Evolutionary conservation across 345 rosid genomes (phyloP), one percentile per base, ranked within the genome.

Genomic region (Adansonia digitata): DNA sequence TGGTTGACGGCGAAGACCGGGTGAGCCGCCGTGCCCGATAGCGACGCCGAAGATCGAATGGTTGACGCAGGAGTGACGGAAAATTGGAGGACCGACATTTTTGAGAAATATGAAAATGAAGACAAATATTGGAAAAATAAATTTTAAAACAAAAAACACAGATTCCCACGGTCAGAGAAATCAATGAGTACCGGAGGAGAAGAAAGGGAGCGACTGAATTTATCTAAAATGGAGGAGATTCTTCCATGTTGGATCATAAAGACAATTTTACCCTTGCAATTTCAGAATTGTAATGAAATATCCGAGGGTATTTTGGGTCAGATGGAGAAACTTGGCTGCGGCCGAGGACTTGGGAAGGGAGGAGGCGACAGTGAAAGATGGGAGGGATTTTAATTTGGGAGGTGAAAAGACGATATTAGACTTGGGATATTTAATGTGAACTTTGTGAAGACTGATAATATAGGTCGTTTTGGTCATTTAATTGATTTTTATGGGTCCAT

Each of bases 1-100:
- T 26, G n/a, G n/a, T 55, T 13, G 73, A 35, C 49, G 1, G 74
- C 24, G 73, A 76, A 73, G 52, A n/a, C n/a, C n/a, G 81, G 62
- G 55, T 46, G 72, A 6, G 62, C 75, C 26, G 48, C 77, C 15
- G 75, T 0, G 52, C 78, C 64, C 24, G 83, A 55, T 0, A 75
- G 24, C 17, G 78, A 76, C 72, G 85, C 73, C 11, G 85, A 79
- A 52, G 82, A 74, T 20, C 82, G 80, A 11, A 84, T 24, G 37
- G 86, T 64, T 2, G 73, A 69, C 27, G 85, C 43, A 59, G 82
- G 62, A 37, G 81, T 71, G 39, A 80, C 64, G 40, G 84, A 57
- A 75, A 78, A 53, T 22, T 75, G 83, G 43, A 85, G 77, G 55
- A 85, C 68, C 69, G 85, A 75, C 88, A 87, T 83, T 37, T 71